Base-by-base conservation (phyloP, 2,329 filamentous ascomycete genomes). In the Trichoderma sp. region DNA sequence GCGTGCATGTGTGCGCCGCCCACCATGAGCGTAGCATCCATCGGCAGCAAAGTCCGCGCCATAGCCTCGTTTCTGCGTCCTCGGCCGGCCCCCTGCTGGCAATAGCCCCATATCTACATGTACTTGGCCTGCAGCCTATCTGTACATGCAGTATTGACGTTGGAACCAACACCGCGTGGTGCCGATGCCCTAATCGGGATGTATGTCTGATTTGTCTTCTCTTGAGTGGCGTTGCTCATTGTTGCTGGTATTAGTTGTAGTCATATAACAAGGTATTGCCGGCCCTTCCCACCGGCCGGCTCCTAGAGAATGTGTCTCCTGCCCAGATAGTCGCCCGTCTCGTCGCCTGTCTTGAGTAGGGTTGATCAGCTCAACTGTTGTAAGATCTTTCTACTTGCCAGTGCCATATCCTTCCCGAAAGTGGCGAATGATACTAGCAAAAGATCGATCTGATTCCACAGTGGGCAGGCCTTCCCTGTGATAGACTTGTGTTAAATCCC, bases 11-110 rank as follows among this genome's bases (percentile, higher is more conserved):
- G 32, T 59, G 21, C 26, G 34, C 34, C 6, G 34, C 63, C 63
- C 63, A 66, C 63, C 52, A 59, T 58, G 51, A 58, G 60, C n/a
- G 63, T 66, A 51, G 54, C 63, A 66, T 66, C 54, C 63, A 26
- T 59, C 56, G 56, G n/a, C 30, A 28, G 39, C 54, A 51, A 26
- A 21, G 34, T 43, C 56, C 21, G 28, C 59, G 49, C n/a, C 28
- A 28, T 60, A 46, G 59, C 59, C 59, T 46, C 37, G 32, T 24
- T 32, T n/a, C 11, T 21, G 28, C 26, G 39, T 49, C 43, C 59
- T 52, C 34, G 13, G 39, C 59, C 18, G 21, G 63, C 39, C 28
- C 28, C 26, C 28, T 32, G 34, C 55, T 34, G 39, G n/a, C 56
- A 43, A 21, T 21, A 46, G 49, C 49, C 52, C 65, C 58, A 54